A percentile compares a stretch with the other conserved stretches of the same genome.
phyloP scores from a whole-genome alignment of 345 rosid genomes.

The Populus tremula region DNA sequence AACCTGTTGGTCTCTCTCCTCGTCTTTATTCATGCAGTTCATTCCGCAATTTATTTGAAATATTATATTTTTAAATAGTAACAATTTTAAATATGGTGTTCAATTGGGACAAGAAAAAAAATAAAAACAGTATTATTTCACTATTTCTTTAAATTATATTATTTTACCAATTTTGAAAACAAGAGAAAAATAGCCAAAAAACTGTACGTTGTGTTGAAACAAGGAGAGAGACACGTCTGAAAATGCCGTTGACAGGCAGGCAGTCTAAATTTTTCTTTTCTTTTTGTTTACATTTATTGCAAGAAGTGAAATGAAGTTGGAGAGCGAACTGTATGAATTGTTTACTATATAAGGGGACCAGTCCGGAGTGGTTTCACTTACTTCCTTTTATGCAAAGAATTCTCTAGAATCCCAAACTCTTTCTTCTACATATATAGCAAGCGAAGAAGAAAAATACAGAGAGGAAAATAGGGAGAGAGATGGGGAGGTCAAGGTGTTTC shows the following conservation, averaged over 20 bases:
- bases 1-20: too few relatives aligned
- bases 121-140: too few relatives aligned
- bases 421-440: neutral
- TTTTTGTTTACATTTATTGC: neutral
- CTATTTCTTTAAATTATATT: too few relatives aligned
- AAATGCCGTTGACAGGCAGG: neutral
- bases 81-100: too few relatives aligned
- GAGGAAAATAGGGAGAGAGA: slow-evolving; percentile 22
- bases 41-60: too few relatives aligned
- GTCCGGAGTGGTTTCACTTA: neutral
- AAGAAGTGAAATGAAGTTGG: neutral
- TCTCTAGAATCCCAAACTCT: neutral
- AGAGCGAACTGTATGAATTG: neutral
- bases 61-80: too few relatives aligned
- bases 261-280: neutral
- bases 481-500: slow-evolving; percentile 69
- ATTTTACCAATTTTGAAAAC: too few relatives aligned
- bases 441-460: neutral
- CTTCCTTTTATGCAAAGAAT: neutral
- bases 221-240: neutral
- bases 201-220: too few relatives aligned
- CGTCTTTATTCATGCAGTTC: too few relatives aligned
- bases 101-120: too few relatives aligned
- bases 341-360: neutral
- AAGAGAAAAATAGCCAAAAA: too few relatives aligned